These are phyloP conservation scores for Ballota nigra DNA, from an alignment of 257 asterid species.

Conservation along the genomic window DNA sequence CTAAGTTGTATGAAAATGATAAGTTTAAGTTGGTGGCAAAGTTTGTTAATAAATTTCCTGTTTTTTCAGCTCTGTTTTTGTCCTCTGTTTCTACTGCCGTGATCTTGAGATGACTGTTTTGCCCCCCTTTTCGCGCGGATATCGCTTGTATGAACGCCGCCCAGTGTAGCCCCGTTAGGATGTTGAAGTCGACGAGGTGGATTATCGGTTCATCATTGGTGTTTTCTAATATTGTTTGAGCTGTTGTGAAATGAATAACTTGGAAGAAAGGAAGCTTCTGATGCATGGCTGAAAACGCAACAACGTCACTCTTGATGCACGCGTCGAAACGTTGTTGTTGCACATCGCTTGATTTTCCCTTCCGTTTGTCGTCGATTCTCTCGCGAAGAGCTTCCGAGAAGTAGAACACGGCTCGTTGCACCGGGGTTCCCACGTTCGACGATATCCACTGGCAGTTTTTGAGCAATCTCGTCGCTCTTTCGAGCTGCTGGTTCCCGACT, in stretches of 20 bases:
- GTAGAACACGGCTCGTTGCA: conserved; percentile 38
- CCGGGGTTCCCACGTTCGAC: conserved; percentile 32
- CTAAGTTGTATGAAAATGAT: neutral
- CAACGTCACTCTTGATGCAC: neutral
- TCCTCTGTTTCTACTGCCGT: neutral
- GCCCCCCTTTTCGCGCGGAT: neutral
- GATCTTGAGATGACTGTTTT: neutral
- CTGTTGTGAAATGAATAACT: too few species aligned
- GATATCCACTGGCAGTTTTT: conserved; percentile 23
- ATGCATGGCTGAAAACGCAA: neutral
- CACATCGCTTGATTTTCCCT: conserved; percentile 4
- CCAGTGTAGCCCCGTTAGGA: neutral
- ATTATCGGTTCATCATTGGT: too few species aligned
- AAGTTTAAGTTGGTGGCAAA: neutral
- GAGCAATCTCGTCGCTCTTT: conserved; percentile 32
- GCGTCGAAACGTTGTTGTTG: neutral
- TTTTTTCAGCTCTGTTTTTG: neutral
- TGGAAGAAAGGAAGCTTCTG: neutral
- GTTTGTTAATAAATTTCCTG: neutral
- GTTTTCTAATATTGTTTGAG: too few species aligned
- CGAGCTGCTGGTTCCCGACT: conserved; percentile 32
- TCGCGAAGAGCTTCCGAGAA: conserved; percentile 39
- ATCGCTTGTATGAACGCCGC: neutral
- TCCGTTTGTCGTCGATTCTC: conserved; percentile 34
- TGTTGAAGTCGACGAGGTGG: neutral